A percentile compares a stretch with the other conserved stretches of the same genome.
phyloP scores from a whole-genome alignment of 805 yeast species.

The Lachancea nothofagi region DNA sequence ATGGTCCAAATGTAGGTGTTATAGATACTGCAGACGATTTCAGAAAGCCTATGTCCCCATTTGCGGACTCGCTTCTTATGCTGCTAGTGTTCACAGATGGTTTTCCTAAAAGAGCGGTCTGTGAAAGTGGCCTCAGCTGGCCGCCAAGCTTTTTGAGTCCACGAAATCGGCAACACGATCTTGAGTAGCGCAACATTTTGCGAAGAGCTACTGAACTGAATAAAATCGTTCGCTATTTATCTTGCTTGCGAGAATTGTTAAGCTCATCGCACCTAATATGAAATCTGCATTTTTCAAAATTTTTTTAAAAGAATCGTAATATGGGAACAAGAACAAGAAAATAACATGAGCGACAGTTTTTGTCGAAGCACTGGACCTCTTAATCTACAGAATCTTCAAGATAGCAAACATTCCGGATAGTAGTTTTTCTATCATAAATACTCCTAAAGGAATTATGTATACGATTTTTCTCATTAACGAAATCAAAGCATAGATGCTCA shows the following conservation, averaged over 20 bases:
- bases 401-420: too few relatives aligned
- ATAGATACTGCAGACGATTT: conserved; percentile 13
- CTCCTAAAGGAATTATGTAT: too few relatives aligned
- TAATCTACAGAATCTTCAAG: too few relatives aligned
- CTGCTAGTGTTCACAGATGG: conserved; percentile 1
- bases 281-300: not conserved
- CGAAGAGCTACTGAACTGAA: not conserved
- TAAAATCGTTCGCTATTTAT: not conserved
- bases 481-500: too few relatives aligned
- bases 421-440: too few relatives aligned
- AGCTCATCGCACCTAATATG: conserved; percentile 7
- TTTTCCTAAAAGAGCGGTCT: not conserved
- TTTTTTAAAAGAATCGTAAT: not conserved
- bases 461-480: too few relatives aligned
- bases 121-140: conserved; percentile 4
- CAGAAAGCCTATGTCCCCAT: conserved; percentile 15
- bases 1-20: conserved; percentile 25
- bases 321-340: not conserved
- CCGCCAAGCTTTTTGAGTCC: not conserved
- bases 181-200: conserved; percentile 4
- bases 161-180: conserved; percentile 1
- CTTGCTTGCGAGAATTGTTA: not conserved
- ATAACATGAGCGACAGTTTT: not conserved
- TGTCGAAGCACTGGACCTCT: too few relatives aligned
- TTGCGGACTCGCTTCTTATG: not conserved